Evolutionary conservation across 2,329 filamentous ascomycete genomes (phyloP), one percentile per base, ranked within the genome.

Genomic region (Celoporthe dispersa): DNA sequence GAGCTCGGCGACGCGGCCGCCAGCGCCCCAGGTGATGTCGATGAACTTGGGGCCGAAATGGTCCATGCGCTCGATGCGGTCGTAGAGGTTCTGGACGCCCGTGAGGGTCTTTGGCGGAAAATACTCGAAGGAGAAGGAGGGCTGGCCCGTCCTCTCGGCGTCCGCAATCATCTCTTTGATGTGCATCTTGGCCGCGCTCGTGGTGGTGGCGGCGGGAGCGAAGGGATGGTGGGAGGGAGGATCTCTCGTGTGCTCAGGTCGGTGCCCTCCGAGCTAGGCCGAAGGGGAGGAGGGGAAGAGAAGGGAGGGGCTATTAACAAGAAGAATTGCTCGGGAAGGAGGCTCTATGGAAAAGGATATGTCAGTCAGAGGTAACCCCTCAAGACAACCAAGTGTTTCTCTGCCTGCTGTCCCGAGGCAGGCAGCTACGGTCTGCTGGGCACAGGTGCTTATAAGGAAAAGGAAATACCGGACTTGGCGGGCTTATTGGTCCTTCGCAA

Each of bases 21-120:
- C 96, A 66, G 96, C 96, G 73, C 97, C 97, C 96, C 96, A 99
- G 73, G 96, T 99, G 78, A 99, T 92, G 81, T 99, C 96, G 80
- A 99, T 94, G 84, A 99, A 99, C 78, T 94, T 92, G 73, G 95
- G 96, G 1, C 94, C 96, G 73, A 97, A 89, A 77, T 91, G 89
- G 82, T 97, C 94, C 96, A 99, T 99, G 82, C 94, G 94, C 83
- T 99, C 96, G 93, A 99, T 98, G 76, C 96, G 93, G 77, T 99
- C 96, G 86, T 99, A 99, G 70, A 99, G 90, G 81, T 99, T 99
- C 84, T 99, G 96, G 16, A 99, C 95, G 86, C 96, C 96, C 83
- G 96, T 93, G 14, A 93, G 92, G 9, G 96, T 99, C 85, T 99
- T 99, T 53, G 96, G 96, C 66, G 96, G 96, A 83, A 99, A 99